Base-by-base conservation (phyloP, 768 basidiomycete genomes). In the Phaeotremella skinneri region DNA sequence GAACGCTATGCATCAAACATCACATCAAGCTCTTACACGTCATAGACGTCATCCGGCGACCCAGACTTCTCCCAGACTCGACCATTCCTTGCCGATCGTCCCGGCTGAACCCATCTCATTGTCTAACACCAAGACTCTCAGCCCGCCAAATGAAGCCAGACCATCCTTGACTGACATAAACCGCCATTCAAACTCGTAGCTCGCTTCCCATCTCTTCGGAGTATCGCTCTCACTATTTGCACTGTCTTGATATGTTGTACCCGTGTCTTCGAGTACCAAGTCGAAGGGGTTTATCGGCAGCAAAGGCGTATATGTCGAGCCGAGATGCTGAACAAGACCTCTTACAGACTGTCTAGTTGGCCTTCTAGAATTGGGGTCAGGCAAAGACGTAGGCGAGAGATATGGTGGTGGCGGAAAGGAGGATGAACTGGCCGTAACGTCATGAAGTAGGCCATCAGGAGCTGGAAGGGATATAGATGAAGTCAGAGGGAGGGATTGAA, bases 161-260 rank as follows among this genome's bases (percentile, higher is more conserved):
- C 70, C 70, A 25, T 69, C 61, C 23, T 72, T 51, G 3, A 66
- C 45, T 1, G 60, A 63, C 14, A 72, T 55, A 34, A 69, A 72
- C 20, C 63, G 34, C 52, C 67, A 39, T 9, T 61, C 32, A n/a
- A 66, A 49, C 52, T 64, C 55, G 26, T 55, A 56, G 3, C 29
- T 39, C 17, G 32, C 49, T 37, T 72, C 70, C 70, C 70, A 72
- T 25, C 55, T 48, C n/a, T 51, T 56, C 6, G 39, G 37, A 2
- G 52, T 55, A 14, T 42, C 37, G 23, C 39, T 39, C 23, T 17
- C n/a, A 27, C 23, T 27, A 32, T 42, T 26, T 6, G 51, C 26
- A 2, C 29, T 20, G 27, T 58, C 55, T 13, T 32, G 49, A 51
- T 66, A 66, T 21, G 61, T 62, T 13, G 61, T 61, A 21, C 39